These are phyloP conservation scores for Aegle marmelos DNA, from an alignment of 345 rosid species.

Conservation along the genomic window DNA sequence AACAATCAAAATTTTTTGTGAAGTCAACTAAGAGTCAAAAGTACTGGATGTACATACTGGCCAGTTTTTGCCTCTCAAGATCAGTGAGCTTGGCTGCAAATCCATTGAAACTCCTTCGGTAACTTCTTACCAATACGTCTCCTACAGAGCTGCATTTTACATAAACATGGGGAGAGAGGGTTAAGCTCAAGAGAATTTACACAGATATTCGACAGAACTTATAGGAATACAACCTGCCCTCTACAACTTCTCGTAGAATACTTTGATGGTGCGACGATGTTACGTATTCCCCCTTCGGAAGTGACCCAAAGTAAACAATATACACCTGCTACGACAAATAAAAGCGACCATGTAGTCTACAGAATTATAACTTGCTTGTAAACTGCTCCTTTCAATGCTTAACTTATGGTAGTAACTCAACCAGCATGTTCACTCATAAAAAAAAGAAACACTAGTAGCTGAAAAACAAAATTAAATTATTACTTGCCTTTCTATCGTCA, in stretches of 20 bases:
- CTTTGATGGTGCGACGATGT: constrained; percentile 23
- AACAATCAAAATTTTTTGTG: neutral
- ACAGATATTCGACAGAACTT: neutral
- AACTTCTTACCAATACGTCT: constrained; percentile 28
- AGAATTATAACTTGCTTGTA: no score
- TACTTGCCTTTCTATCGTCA: neutral
- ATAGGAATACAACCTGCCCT: constrained; percentile 4
- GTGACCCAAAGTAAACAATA: constrained; percentile 45
- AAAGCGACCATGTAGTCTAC: neutral
- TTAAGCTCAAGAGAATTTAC: neutral
- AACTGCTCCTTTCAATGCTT: no score
- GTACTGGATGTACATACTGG: constrained; percentile 18
- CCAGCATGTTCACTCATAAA: neutral
- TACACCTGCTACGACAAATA: constrained; percentile 13
- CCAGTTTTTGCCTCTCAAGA: constrained; percentile 26
- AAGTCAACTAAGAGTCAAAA: no score
- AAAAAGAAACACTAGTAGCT: neutral
- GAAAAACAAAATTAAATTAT: neutral
- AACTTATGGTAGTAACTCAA: no score
- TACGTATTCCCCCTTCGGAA: constrained; percentile 19
- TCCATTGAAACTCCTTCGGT: constrained; percentile 45
- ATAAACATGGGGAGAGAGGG: no score
- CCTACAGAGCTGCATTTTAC: constrained; percentile 6
- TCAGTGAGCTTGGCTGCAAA: constrained; percentile 44
- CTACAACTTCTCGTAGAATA: constrained; percentile 22